Evolutionary conservation across 352 stramenopile genomes (phyloP).

Genomic region (Pythium rishiriense): DNA sequence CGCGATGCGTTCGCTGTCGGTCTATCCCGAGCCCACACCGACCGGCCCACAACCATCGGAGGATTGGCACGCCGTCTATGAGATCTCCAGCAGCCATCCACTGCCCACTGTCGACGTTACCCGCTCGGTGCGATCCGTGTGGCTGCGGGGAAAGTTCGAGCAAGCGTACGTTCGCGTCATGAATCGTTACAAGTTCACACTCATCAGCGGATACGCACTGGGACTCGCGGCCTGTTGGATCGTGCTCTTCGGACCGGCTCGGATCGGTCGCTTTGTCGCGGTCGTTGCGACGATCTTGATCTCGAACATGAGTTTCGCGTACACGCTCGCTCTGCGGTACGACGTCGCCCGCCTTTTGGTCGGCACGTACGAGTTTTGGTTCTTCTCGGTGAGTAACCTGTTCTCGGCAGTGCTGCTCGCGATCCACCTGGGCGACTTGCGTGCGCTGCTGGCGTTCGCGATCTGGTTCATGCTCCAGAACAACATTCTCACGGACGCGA

Average conservation of each 20-base stretch:
- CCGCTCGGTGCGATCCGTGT: not conserved
- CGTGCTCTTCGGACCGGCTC: not conserved
- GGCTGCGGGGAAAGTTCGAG: not conserved
- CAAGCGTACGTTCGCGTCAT: not conserved
- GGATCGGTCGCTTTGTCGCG: not conserved
- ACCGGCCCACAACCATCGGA: not conserved
- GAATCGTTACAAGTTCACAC: not conserved
- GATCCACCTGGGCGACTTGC: conserved; percentile 20
- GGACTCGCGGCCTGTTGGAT: not conserved
- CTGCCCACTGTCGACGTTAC: not conserved
- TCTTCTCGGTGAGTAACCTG: conserved; percentile 17
- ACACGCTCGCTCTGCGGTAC: conserved; percentile 15
- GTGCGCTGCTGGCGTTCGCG: not conserved
- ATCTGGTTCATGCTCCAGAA: conserved; percentile 17
- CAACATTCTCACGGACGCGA: conserved; percentile 23
- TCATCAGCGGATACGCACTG: not conserved
- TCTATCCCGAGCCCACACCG: not conserved
- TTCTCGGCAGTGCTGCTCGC: conserved; percentile 12
- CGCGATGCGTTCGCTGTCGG: not conserved
- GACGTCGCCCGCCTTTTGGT: conserved; percentile 23
- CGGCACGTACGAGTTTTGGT: conserved; percentile 30
- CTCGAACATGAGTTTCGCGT: not conserved
- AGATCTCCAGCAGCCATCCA: not conserved
- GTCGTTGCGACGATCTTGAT: not conserved
- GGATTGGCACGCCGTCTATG: not conserved